Evolutionary conservation across 148 eudicot species (phyloP), one percentile per base, ranked within the genome.

Genomic region (Rhododendron ovatum): DNA sequence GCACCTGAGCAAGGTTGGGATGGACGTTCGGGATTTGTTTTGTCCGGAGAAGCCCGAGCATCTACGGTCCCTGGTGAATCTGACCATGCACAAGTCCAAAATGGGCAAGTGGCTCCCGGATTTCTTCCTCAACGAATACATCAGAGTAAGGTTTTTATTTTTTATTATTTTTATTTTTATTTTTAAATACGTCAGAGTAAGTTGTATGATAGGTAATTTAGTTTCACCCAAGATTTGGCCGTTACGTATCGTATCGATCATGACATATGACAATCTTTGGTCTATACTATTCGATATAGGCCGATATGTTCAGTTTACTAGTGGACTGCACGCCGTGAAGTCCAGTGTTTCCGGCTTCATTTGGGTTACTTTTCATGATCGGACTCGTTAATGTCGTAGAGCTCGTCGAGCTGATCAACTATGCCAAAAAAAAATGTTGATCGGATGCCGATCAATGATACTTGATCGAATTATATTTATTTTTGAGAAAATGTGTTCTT

Each of bases 1-100:
- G 24, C 51, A 39, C 14, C 53, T 78, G 17, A 24, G 53, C 7
- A 78, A 63, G 83, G 78, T 9, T 3, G 85, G 89, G 8, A 10
- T 41, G 55, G 48, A 78, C 13, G 26, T 78, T 20, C 47, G 30
- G 30, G 81, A 78, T 41, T 9, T 78, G 81, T 30, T 78, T 24
- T 78, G 81, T 11, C 81, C 55, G 17, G 90, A 78, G 7, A 78
- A 78, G n/a, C 51, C 81, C 5, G 81, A 78, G 50, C 51, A 78
- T 78, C 0, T 78, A 1, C 81, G 81, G 51, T 45, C 51, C 7
- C 81, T 78, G 51, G 18, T 1, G 15, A 45, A 24, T 24, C 48
- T 78, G 15, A 78, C 81, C 33, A 78, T 78, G 81, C 55, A 78
- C 53, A 78, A 78, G 30, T 78, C 26, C 15, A n/a, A 3, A 0